Base-by-base conservation (phyloP, 805 yeast species). In the Candida manassasensis region DNA sequence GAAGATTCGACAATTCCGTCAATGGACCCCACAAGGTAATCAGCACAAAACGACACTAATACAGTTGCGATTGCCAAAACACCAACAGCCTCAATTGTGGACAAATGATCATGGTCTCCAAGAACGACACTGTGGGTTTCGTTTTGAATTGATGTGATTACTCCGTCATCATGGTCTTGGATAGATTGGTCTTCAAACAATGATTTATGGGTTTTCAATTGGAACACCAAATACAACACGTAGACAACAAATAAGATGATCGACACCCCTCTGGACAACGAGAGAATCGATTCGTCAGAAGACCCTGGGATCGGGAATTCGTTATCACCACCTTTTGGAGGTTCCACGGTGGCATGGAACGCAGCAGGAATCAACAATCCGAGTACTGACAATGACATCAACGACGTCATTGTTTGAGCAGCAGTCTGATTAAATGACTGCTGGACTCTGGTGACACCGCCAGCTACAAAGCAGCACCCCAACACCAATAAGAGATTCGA, bases 331-430 rank as follows among this genome's bases (percentile, higher is more conserved):
- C 53, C 61, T 19, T 63, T 57, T 21, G 73, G 55, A 19, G 50
- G 45, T 4, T 78, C 90, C 42, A 85, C 61, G 5, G 89, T 73
- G 4, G 95, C 86, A 50, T 84, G 87, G 74, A 90, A 93, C 0
- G 97, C 97, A 3, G 98, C 97, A 2, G 98, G 98, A 34, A 93
- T 80, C 53, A 93, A 62, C 49, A 93, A 70, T 2, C 96, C 89
- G 25, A 93, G 82, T 32, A 93, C 81, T 3, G 96, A 85, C 38
- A 93, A 78, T 2, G 95, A 95, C 78, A 93, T 76, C 45, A 93
- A 71, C 1, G 97, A 88, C 21, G 88, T 77, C 98, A 93, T 93
- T 6, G 97, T 89, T 62, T 93, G 97, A 4, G 98, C 98, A 6
- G 89, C 97, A 1, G 97, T 90, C 61, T 85, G 95, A 67, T 88